Evolutionary conservation across 2,329 filamentous ascomycete genomes (phyloP).

Genomic region (Phoma sp.): DNA sequence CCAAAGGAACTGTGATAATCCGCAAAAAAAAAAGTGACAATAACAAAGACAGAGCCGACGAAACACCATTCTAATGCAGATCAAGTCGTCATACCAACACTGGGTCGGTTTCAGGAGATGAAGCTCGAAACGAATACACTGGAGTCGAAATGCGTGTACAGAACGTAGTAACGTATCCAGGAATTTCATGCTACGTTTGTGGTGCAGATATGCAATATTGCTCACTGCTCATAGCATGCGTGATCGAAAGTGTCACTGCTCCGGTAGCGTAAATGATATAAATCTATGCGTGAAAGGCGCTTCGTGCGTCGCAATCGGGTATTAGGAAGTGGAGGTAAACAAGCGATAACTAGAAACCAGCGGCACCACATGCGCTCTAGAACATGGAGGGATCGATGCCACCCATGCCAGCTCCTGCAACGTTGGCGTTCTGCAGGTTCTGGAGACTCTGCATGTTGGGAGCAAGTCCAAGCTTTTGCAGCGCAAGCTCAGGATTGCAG

Average conservation of each 20-base stretch:
- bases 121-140: constrained; percentile 35
- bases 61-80: constrained; percentile 45
- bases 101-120: constrained; percentile 34
- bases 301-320: constrained; percentile 30
- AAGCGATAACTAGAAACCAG: constrained; percentile 3
- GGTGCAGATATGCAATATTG: constrained; percentile 3
- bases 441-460: constrained; percentile 50
- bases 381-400: constrained; percentile 62
- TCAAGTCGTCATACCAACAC: constrained; percentile 40
- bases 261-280: constrained; percentile 15
- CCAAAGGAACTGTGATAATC: constrained; percentile 29
- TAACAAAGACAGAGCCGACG: constrained; percentile 17
- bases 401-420: constrained; percentile 60
- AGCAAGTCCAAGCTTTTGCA: constrained; percentile 51
- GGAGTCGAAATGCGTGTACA: constrained; percentile 28
- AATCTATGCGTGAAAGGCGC: constrained; percentile 32
- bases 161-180: constrained; percentile 24
- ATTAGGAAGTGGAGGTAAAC: constrained; percentile 28
- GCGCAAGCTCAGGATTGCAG: constrained; percentile 82
- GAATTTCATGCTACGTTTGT: constrained; percentile 2
- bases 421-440: constrained; percentile 52
- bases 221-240: constrained; percentile 8
- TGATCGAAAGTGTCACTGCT: constrained; percentile 5
- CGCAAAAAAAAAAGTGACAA: constrained; percentile 16
- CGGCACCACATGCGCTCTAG: constrained; percentile 22